Base-by-base conservation (phyloP, 805 yeast species). In the Cyberlindnera mycetangii region DNA sequence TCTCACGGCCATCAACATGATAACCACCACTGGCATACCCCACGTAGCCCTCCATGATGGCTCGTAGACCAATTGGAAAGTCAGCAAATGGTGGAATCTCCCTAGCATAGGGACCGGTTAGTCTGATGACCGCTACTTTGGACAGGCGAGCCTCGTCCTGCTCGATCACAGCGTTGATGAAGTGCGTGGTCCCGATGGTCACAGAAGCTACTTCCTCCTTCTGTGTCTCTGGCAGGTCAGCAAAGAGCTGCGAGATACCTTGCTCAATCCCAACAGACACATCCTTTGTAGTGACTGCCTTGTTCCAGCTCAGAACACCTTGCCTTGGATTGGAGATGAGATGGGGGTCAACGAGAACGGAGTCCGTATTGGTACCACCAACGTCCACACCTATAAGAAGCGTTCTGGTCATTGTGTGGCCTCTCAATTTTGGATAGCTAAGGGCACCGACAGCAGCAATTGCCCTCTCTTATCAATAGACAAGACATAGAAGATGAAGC, bases 331-430 rank as follows among this genome's bases (percentile, higher is more conserved):
- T 35, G 1, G 51, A 25, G 17, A 62, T 45, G 9, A 40, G 31
- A 14, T 56, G 42, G 6, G 76, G 75, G 43, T 73, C 71, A 5
- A 72, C 43, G n/a, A 74, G 52, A 12, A 72, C 77, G 12, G 72
- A 61, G 52, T 74, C 77, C 1, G 76, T 70, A 58, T 72, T 72
- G 16, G 78, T 74, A 10, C 78, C 78, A 19, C 78, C 77, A 27
- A 73, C 76, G 58, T 74, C 78, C 12, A 73, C 69, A 19, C 78
- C 78, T 37, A 72, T 69, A 4, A 68, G 52, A n/a, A 60, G 35
- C 11, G 20, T 17, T 32, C 35, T 41, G 7, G 54, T 21, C 37
- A 34, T 34, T 4, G 17, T 32, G n/a, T 17, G 16, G n/a, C 20
- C n/a, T n/a, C n/a, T n/a, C n/a, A n/a, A n/a, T n/a, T n/a, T n/a